phyloP scores from a whole-genome alignment of 345 rosid species.

The Corchorus olitorius region DNA sequence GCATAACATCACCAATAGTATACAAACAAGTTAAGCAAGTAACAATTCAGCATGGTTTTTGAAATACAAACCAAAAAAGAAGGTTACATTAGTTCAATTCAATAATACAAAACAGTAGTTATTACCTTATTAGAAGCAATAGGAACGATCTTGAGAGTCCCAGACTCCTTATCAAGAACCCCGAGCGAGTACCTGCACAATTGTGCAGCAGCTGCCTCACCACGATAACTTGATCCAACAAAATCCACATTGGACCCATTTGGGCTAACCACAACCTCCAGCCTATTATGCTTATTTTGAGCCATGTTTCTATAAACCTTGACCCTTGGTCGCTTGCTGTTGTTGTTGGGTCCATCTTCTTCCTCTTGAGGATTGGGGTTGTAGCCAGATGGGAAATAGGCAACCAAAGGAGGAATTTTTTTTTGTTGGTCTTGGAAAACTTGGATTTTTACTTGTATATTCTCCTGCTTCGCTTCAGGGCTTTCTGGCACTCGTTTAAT shows the following conservation, averaged over 20 bases:
- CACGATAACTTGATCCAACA: slow-evolving; percentile 66
- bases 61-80: neutral
- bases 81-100: neutral
- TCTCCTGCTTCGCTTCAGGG: neutral
- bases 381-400: slow-evolving; percentile 79
- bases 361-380: slow-evolving; percentile 35
- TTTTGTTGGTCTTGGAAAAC: slow-evolving; percentile 45
- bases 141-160: slow-evolving; percentile 66
- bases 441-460: slow-evolving; percentile 38
- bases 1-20: neutral
- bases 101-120: neutral
- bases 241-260: slow-evolving; percentile 56
- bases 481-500: neutral
- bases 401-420: slow-evolving; percentile 60
- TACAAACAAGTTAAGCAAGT: neutral
- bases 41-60: no score
- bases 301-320: slow-evolving; percentile 47
- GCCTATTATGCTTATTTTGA: slow-evolving; percentile 43
- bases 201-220: slow-evolving; percentile 69
- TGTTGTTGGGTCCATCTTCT: slow-evolving; percentile 1
- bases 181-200: slow-evolving; percentile 65
- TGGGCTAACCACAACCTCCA: slow-evolving; percentile 77
- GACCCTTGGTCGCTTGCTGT: slow-evolving; percentile 29
- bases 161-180: slow-evolving; percentile 62
- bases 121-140: slow-evolving; percentile 81